These are phyloP conservation scores for Pythium aquatile DNA, from an alignment of 352 stramenopile genomes.

Conservation along the genomic window DNA sequence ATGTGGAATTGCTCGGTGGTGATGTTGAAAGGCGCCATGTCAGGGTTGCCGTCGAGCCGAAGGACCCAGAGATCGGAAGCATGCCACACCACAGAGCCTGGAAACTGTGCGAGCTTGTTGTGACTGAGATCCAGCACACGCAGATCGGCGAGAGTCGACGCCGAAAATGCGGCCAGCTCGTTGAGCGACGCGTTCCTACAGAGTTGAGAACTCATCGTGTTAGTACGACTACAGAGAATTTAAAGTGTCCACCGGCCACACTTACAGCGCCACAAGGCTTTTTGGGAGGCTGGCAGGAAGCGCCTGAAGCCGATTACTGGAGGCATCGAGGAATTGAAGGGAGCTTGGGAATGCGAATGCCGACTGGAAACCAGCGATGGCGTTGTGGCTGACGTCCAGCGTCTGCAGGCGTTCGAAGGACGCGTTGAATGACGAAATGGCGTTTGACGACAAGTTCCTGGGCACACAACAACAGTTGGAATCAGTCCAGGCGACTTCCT, in stretches of 20 bases:
- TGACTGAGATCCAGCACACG: constrained; percentile 7
- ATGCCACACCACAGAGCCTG: constrained; percentile 1
- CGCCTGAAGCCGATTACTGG: neutral
- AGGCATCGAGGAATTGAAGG: neutral
- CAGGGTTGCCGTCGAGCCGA: constrained; percentile 4
- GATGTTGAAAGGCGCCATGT: constrained; percentile 10
- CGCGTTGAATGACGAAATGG: neutral
- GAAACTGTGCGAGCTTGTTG: constrained; percentile 18
- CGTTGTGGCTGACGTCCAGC: constrained; percentile 12
- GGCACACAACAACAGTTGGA: neutral
- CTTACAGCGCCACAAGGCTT: neutral
- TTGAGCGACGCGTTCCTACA: constrained; percentile 7
- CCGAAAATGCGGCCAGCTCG: neutral
- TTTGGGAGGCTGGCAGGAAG: neutral
- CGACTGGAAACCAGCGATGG: too few relatives aligned
- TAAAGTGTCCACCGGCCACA: neutral
- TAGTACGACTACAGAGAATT: neutral
- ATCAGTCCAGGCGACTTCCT: neutral
- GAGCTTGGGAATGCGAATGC: too few relatives aligned
- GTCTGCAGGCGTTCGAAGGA: neutral
- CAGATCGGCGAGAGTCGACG: neutral
- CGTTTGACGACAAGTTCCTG: constrained; percentile 13
- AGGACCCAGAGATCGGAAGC: constrained; percentile 1
- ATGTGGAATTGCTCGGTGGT: constrained; percentile 6
- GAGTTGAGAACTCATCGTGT: neutral